A percentile compares a stretch with the other conserved stretches of the same genome.
These are phyloP conservation scores for Xylaria acuta DNA, from an alignment of 495 filamentous ascomycete species.

Conservation along the genomic window DNA sequence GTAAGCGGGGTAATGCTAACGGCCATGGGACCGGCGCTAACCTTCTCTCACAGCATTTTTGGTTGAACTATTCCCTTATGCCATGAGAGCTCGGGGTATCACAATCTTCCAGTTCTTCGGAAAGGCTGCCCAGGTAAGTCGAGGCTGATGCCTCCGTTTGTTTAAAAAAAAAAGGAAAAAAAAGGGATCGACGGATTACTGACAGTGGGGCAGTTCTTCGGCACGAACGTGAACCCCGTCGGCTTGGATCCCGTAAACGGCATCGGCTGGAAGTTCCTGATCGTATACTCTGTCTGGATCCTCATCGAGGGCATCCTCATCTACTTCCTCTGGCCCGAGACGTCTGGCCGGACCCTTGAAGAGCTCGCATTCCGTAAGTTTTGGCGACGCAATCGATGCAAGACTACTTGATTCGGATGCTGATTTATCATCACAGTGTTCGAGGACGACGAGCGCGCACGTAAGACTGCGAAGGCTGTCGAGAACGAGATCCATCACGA, in stretches of 20 bases:
- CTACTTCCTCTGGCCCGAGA: slow-evolving; percentile 67
- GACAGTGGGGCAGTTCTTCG: slow-evolving; percentile 53
- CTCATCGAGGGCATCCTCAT: slow-evolving; percentile 60
- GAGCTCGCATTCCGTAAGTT: slow-evolving; percentile 64
- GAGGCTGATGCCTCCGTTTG: no score
- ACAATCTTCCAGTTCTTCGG: slow-evolving; percentile 67
- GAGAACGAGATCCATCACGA: slow-evolving; percentile 52
- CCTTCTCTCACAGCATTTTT: slow-evolving; percentile 52
- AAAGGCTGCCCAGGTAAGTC: slow-evolving; percentile 45
- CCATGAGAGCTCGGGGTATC: slow-evolving; percentile 62
- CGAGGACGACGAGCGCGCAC: slow-evolving; percentile 56
- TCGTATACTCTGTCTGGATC: slow-evolving; percentile 67
- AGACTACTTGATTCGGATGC: background rate
- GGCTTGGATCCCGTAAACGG: slow-evolving; percentile 52
- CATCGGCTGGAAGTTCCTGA: slow-evolving; percentile 68
- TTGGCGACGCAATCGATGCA: background rate
- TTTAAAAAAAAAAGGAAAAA: no score
- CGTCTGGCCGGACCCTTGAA: slow-evolving; percentile 61
- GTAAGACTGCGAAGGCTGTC: slow-evolving; percentile 53
- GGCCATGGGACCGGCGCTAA: slow-evolving; percentile 13
- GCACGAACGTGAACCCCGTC: slow-evolving; percentile 70
- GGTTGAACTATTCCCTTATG: slow-evolving; percentile 66
- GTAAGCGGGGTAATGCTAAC: slow-evolving; percentile 37
- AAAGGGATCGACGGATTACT: background rate
- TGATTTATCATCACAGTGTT: slow-evolving; percentile 52